Evolutionary conservation across 169 alveolate species (phyloP).

Genomic region (Cyclospora cayetanensis): DNA sequence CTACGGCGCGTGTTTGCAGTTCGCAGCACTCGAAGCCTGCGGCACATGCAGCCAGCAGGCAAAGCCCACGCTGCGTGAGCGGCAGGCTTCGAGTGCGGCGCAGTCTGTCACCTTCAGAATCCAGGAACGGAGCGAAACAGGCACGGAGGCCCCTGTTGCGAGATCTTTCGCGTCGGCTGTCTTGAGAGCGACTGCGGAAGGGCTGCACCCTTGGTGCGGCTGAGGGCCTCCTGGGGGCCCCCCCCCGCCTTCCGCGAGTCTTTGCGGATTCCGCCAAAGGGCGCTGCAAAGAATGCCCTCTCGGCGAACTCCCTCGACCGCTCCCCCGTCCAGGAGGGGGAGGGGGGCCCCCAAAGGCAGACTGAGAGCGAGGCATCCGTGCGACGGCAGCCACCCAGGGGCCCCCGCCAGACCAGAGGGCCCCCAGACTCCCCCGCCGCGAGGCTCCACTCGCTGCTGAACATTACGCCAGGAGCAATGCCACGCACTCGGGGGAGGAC

Average conservation of each 20-base stretch:
- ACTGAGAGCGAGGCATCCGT: neutral
- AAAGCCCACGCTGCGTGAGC: neutral
- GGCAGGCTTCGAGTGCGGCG: neutral
- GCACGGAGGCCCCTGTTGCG: too few relatives aligned
- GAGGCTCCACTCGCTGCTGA: neutral
- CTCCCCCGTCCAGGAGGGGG: neutral
- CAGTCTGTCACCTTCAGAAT: too few relatives aligned
- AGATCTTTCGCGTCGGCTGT: neutral
- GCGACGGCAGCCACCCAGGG: neutral
- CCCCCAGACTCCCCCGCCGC: neutral
- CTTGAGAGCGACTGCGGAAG: neutral
- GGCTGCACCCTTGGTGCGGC: neutral
- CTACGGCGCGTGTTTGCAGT: neutral
- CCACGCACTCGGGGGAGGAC: neutral
- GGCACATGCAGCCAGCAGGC: neutral
- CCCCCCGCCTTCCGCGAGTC: neutral
- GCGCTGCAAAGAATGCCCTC: neutral
- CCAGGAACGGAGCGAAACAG: too few relatives aligned
- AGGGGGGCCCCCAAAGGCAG: neutral
- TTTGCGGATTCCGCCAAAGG: neutral
- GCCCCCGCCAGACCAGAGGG: neutral
- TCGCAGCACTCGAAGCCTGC: neutral
- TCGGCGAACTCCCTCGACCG: neutral
- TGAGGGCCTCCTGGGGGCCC: neutral
- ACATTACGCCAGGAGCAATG: neutral